A percentile compares a stretch with the other conserved stretches of the same genome.
These are phyloP conservation scores for Populus hybrid DNA, from an alignment of 441 rosid species.

Conservation along the genomic window DNA sequence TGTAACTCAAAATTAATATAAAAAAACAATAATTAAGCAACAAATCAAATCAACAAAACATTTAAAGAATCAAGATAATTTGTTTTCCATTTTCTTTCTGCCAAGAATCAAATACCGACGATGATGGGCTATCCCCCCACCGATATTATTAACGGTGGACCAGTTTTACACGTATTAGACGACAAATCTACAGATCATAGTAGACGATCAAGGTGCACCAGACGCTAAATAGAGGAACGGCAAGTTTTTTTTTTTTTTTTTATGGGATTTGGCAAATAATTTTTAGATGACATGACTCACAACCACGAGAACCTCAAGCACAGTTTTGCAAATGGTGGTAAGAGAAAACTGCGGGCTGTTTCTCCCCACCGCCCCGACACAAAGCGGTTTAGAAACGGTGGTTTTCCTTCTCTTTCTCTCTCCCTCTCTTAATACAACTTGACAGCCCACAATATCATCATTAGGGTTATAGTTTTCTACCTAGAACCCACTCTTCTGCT, in stretches of 20 bases:
- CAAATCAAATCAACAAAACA: neutral
- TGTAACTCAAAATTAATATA: neutral
- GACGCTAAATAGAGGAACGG: neutral
- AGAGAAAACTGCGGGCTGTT: slow-evolving; percentile 52
- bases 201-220: neutral
- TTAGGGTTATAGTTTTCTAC: slow-evolving; percentile 15
- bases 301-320: slow-evolving; percentile 25
- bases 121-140: neutral
- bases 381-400: slow-evolving; percentile 34
- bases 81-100: no score
- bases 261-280: neutral
- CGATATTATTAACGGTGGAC: neutral
- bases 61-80: neutral
- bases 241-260: no score
- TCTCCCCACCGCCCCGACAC: slow-evolving; percentile 52
- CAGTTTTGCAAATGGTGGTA: slow-evolving; percentile 19
- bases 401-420: slow-evolving; percentile 3
- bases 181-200: neutral
- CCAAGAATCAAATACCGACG: neutral
- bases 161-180: neutral
- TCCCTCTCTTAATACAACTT: slow-evolving; percentile 10
- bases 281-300: slow-evolving; percentile 27
- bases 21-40: neutral
- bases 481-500: slow-evolving; percentile 10
- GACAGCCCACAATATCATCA: slow-evolving; percentile 35